Percentiles rank a stretch among this genome's conserved stretches.
Conservation (phyloP, 2,329 filamentous ascomycete species). For the Colletotrichum kahawae region DNA sequence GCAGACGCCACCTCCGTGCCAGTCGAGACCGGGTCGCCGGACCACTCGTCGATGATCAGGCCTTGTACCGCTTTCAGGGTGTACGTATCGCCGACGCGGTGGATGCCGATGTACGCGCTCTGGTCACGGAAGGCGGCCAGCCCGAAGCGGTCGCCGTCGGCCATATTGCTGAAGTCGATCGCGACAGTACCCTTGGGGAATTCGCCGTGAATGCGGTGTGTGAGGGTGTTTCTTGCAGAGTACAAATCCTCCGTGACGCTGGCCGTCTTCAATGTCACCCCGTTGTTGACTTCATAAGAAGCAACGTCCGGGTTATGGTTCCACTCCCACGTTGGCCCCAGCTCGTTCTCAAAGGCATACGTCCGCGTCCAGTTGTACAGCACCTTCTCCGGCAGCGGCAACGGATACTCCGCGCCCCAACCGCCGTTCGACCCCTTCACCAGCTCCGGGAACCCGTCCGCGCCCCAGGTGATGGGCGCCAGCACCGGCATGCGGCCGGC, state of each 20-base stretch:
- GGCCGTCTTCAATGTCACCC: constrained; percentile 52
- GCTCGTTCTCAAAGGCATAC: constrained; percentile 46
- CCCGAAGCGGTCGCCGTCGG: constrained; percentile 56
- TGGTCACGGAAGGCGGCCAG: constrained; percentile 58
- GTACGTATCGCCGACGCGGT: constrained; percentile 36
- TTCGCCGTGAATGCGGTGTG: constrained; percentile 52
- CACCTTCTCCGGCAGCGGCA: constrained; percentile 30
- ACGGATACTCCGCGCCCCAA: constrained; percentile 52
- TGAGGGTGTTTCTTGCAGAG: constrained; percentile 50
- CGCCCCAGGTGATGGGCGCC: constrained; percentile 57
- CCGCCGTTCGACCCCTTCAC: constrained; percentile 45
- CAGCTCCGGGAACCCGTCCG: constrained; percentile 54
- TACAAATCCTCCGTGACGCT: constrained; percentile 58
- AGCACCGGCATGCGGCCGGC: constrained; percentile 62
- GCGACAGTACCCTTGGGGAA: constrained; percentile 52
- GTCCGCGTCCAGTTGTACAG: constrained; percentile 37
- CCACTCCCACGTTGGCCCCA: constrained; percentile 61
- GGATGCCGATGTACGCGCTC: constrained; percentile 57
- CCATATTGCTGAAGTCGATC: constrained; percentile 53
- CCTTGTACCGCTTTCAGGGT: constrained; percentile 39
- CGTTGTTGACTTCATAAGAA: constrained; percentile 48
- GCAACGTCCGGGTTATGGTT: constrained; percentile 64
- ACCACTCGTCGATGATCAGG: constrained; percentile 40
- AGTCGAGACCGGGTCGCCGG: constrained; percentile 20
- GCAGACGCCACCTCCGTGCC: constrained; percentile 26